Conservation (phyloP, 495 filamentous ascomycete species). For the Cairneyella variabilis region DNA sequence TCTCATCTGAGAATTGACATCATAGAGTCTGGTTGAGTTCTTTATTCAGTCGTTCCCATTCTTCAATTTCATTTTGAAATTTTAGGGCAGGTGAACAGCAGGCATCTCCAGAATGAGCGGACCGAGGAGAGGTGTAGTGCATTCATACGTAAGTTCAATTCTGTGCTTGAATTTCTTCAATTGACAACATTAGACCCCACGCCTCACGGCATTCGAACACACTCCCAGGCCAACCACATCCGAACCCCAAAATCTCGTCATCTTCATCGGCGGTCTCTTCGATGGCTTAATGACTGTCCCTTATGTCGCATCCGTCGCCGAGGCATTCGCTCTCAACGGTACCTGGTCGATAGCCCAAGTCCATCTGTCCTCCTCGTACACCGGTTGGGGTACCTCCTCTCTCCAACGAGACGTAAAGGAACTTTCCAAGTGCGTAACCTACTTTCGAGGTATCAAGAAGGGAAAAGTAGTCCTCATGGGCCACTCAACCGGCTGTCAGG, state of each 20-base stretch:
- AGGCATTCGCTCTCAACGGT: conserved; percentile 54
- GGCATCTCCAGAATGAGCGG: not conserved
- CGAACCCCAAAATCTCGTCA: conserved; percentile 54
- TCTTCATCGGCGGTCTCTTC: conserved; percentile 82
- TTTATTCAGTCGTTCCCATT: too few species aligned
- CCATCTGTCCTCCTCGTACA: conserved; percentile 61
- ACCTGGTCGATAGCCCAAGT: conserved; percentile 62
- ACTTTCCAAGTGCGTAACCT: conserved; percentile 65
- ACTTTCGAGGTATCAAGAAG: conserved; percentile 48
- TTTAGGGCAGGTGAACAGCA: not conserved
- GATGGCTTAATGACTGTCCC: conserved; percentile 71
- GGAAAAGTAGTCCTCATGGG: conserved; percentile 80
- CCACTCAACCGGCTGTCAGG: conserved; percentile 82
- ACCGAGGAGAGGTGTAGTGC: conserved; percentile 14
- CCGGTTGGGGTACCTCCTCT: conserved; percentile 67
- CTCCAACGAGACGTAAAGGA: conserved; percentile 71
- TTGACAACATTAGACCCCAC: conserved; percentile 25
- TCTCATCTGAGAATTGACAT: too few species aligned
- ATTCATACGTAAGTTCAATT: conserved; percentile 21
- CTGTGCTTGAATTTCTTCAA: not conserved
- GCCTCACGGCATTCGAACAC: conserved; percentile 58
- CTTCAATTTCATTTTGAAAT: not conserved
- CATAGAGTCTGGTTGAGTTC: too few species aligned
- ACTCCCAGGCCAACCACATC: conserved; percentile 22
- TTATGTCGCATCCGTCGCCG: conserved; percentile 53